phyloP scores from a whole-genome alignment of 495 filamentous ascomycete species.

The Durotheca rogersii region DNA sequence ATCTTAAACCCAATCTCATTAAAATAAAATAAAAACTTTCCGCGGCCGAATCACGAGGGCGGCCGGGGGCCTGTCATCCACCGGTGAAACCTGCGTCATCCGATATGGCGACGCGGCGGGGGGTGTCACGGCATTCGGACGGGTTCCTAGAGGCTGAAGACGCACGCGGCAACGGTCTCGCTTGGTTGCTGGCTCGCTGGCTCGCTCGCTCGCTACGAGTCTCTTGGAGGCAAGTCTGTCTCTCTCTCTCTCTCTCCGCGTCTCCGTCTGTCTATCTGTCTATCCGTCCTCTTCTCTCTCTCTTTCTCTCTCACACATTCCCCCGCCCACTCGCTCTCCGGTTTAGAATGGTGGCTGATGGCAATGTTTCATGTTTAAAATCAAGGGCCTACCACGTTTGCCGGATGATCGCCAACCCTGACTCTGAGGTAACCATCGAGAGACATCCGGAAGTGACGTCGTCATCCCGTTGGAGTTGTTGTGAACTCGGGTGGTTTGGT shows the following conservation, averaged over 20 bases:
- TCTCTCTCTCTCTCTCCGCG: no score
- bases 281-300: no score
- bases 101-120: slow-evolving; percentile 22
- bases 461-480: slow-evolving; percentile 9
- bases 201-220: no score
- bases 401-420: slow-evolving; percentile 14
- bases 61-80: slow-evolving; percentile 16
- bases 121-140: slow-evolving; percentile 29
- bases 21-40: no score
- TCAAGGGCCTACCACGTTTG: slow-evolving; percentile 21
- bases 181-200: no score
- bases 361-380: slow-evolving; percentile 36
- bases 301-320: neutral
- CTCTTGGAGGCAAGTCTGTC: no score
- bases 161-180: neutral
- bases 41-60: slow-evolving; percentile 19
- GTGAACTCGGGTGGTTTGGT: no score
- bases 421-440: slow-evolving; percentile 23
- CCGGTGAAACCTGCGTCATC: slow-evolving; percentile 28
- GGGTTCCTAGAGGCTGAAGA: slow-evolving; percentile 21
- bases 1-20: slow-evolving; percentile 33
- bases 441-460: slow-evolving; percentile 30
- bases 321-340: neutral
- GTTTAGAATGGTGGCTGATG: slow-evolving; percentile 30
- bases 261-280: no score